Percentiles rank a stretch among this genome's conserved stretches.
Conservation (phyloP, 2,329 filamentous ascomycete species). For the Paramyrothecium sp. region DNA sequence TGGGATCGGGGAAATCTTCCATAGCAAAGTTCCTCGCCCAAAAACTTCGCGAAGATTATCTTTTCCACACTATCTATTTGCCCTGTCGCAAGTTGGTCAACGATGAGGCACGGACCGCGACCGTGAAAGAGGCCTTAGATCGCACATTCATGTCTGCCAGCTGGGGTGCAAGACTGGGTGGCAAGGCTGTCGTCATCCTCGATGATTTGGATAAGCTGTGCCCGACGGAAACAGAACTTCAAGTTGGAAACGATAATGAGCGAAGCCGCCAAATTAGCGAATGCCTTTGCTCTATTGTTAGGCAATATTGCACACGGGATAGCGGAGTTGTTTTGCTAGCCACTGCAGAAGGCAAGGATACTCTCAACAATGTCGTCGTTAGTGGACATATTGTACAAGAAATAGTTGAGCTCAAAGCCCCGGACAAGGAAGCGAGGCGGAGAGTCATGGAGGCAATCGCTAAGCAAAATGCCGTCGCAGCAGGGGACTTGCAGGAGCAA, state of each 20-base stretch:
- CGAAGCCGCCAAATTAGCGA: conserved; percentile 92
- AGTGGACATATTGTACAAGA: conserved; percentile 91
- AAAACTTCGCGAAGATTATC: conserved; percentile 65
- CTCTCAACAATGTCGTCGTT: conserved; percentile 84
- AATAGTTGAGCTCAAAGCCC: conserved; percentile 84
- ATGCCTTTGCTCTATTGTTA: conserved; percentile 76
- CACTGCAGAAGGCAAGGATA: conserved; percentile 90
- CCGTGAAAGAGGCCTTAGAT: conserved; percentile 84
- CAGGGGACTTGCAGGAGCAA: conserved; percentile 33
- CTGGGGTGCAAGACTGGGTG: conserved; percentile 87
- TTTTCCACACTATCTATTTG: conserved; percentile 85
- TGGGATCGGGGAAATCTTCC: conserved; percentile 87
- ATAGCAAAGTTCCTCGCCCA: conserved; percentile 76
- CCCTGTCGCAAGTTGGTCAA: conserved; percentile 84
- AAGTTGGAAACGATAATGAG: conserved; percentile 90
- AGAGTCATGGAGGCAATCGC: conserved; percentile 81
- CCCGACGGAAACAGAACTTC: conserved; percentile 89
- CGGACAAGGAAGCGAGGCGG: conserved; percentile 85
- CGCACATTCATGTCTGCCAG: conserved; percentile 84
- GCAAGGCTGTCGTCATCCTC: conserved; percentile 78
- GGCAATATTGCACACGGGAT: conserved; percentile 77
- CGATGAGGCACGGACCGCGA: conserved; percentile 85
- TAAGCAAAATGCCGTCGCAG: conserved; percentile 46
- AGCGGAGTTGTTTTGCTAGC: conserved; percentile 84
- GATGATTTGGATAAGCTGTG: conserved; percentile 94